Conservation (phyloP, 768 basidiomycete species). For the Fibroporia radiculosa region DNA sequence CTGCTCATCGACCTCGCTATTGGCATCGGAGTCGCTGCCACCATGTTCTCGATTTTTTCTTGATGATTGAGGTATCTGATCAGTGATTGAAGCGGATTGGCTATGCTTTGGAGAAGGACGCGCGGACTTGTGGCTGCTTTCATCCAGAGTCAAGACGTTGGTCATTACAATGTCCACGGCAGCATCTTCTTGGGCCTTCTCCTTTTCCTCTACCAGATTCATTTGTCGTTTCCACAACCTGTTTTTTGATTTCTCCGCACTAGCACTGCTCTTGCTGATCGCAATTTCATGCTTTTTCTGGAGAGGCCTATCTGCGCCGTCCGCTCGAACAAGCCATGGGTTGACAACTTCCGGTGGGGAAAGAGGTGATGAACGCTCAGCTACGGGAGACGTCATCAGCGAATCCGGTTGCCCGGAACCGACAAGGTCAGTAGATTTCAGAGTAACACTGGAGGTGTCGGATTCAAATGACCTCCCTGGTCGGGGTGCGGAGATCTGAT, state of each 20-base stretch:
- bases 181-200: slow-evolving; percentile 65
- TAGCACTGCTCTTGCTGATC: slow-evolving; percentile 58
- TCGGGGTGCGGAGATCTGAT: slow-evolving; percentile 10
- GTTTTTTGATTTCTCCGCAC: slow-evolving; percentile 60
- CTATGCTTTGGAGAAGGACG: slow-evolving; percentile 10
- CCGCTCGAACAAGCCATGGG: slow-evolving; percentile 65
- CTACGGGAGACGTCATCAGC: slow-evolving; percentile 15
- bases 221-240: slow-evolving; percentile 59
- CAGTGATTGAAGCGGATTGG: not conserved
- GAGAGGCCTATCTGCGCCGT: slow-evolving; percentile 26
- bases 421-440: slow-evolving; percentile 49
- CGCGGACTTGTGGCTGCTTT: slow-evolving; percentile 1
- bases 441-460: slow-evolving; percentile 63
- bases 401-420: slow-evolving; percentile 17
- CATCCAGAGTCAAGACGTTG: slow-evolving; percentile 32
- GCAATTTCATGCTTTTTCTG: slow-evolving; percentile 70
- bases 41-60: slow-evolving; percentile 10
- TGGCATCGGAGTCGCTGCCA: slow-evolving; percentile 41
- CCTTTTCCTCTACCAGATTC: slow-evolving; percentile 51
- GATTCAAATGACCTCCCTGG: slow-evolving; percentile 30
- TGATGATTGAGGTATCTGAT: not conserved
- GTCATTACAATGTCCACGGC: slow-evolving; percentile 67
- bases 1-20: slow-evolving; percentile 68
- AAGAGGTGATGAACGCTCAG: slow-evolving; percentile 10
- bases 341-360: slow-evolving; percentile 34